Evolutionary conservation across 345 rosid species (phyloP).

Genomic region (Populus ilicifolia): DNA sequence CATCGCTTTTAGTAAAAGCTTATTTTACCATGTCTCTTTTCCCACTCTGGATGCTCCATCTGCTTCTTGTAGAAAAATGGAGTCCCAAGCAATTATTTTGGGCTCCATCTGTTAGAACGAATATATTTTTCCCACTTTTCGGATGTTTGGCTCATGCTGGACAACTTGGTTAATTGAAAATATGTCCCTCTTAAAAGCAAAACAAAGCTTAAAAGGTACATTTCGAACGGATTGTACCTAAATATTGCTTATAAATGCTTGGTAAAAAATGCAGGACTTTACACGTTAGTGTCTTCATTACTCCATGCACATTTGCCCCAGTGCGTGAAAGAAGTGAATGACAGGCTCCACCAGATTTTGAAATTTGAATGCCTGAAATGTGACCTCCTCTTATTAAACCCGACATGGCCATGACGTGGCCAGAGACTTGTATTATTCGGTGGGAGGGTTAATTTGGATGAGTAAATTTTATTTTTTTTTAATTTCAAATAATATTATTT

Average conservation of each 20-base stretch:
- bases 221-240: no score
- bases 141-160: background rate
- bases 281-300: background rate
- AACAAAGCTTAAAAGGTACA: background rate
- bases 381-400: no score
- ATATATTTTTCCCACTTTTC: background rate
- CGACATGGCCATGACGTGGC: no score
- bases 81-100: background rate
- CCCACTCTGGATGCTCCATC: background rate
- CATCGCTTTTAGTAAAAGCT: background rate
- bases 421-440: no score
- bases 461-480: no score
- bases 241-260: background rate
- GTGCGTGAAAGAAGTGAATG: constrained; percentile 14
- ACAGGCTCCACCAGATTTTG: background rate
- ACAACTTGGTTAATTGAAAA: background rate
- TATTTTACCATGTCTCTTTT: background rate
- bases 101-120: background rate
- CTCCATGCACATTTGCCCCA: background rate
- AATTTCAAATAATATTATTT: no score
- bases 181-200: background rate
- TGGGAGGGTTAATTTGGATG: no score
- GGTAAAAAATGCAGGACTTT: background rate
- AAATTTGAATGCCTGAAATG: background rate
- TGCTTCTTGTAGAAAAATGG: background rate